phyloP scores from a whole-genome alignment of 2,329 filamentous ascomycete species.

The Dothideomycetes sp. region DNA sequence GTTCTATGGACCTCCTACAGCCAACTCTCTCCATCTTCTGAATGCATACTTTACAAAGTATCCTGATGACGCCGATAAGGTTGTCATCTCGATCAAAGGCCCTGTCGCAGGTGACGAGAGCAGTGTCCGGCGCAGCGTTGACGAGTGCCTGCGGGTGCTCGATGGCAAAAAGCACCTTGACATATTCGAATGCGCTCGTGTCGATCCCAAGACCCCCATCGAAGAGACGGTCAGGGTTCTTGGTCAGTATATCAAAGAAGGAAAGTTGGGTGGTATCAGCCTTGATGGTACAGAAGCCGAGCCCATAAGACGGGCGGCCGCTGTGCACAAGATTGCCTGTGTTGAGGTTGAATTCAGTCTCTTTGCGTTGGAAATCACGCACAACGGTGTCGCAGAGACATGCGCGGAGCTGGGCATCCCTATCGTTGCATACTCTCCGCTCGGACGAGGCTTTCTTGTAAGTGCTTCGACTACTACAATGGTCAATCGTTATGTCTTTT shows the following conservation, averaged over 20 bases:
- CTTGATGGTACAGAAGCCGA: constrained; percentile 41
- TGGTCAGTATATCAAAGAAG: constrained; percentile 39
- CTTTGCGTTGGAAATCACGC: constrained; percentile 15
- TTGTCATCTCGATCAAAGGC: constrained; percentile 54
- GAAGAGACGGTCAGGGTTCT: constrained; percentile 34
- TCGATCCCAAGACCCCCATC: constrained; percentile 40
- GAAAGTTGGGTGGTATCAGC: constrained; percentile 40
- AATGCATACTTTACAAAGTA: constrained; percentile 52
- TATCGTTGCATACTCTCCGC: constrained; percentile 11
- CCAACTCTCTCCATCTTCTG: constrained; percentile 49
- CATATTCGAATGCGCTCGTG: constrained; percentile 47
- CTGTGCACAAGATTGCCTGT: constrained; percentile 33
- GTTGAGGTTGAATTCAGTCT: constrained; percentile 46
- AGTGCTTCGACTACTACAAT: too few relatives aligned
- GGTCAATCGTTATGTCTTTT: too few relatives aligned
- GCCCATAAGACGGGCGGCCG: constrained; percentile 39
- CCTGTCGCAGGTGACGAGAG: constrained; percentile 42
- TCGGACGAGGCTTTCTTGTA: constrained; percentile 14
- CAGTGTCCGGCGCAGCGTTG: constrained; percentile 45
- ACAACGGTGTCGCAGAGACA: constrained; percentile 36
- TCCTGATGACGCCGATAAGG: constrained; percentile 51
- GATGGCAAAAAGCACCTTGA: constrained; percentile 47
- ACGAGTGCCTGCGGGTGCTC: constrained; percentile 43
- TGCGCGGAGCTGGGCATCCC: constrained; percentile 37
- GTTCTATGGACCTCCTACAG: constrained; percentile 49